These are phyloP conservation scores for Pichia cabralensis DNA, from an alignment of 805 yeast genomes.

Conservation along the genomic window DNA sequence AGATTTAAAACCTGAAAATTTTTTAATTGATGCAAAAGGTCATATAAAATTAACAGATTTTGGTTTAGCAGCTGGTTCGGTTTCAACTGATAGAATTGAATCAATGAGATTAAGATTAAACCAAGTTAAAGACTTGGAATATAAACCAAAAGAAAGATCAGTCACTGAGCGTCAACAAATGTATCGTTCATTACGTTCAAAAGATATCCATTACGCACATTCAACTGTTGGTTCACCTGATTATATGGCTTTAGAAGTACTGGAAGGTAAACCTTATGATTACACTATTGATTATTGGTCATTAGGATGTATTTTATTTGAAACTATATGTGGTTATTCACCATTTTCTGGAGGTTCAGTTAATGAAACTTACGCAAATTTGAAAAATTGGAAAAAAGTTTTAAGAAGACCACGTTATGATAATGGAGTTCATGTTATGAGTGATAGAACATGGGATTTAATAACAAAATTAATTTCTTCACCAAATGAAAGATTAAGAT, in stretches of 20 bases:
- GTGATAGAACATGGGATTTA: conserved; percentile 93
- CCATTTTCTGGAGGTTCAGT: conserved; percentile 92
- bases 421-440: conserved; percentile 84
- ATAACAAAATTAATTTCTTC: conserved; percentile 72
- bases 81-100: conserved; percentile 86
- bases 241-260: conserved; percentile 96
- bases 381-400: conserved; percentile 86
- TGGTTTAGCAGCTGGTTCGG: conserved; percentile 95
- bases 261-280: conserved; percentile 88
- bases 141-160: conserved; percentile 57
- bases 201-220: conserved; percentile 80
- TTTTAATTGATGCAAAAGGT: conserved; percentile 80
- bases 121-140: conserved; percentile 64
- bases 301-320: conserved; percentile 93
- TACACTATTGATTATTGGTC: conserved; percentile 99
- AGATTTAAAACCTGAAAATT: conserved; percentile 93
- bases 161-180: conserved; percentile 80
- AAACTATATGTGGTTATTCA: conserved; percentile 92
- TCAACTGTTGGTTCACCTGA: conserved; percentile 98
- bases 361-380: conserved; percentile 89
- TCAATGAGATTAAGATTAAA: conserved; percentile 68
- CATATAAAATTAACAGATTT: conserved; percentile 93
- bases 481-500: conserved; percentile 63
- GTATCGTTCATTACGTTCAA: conserved; percentile 68
- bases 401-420: conserved; percentile 85